These are phyloP conservation scores for Tubosaeta brunneosetosa DNA, from an alignment of 768 basidiomycete genomes.

Conservation along the genomic window DNA sequence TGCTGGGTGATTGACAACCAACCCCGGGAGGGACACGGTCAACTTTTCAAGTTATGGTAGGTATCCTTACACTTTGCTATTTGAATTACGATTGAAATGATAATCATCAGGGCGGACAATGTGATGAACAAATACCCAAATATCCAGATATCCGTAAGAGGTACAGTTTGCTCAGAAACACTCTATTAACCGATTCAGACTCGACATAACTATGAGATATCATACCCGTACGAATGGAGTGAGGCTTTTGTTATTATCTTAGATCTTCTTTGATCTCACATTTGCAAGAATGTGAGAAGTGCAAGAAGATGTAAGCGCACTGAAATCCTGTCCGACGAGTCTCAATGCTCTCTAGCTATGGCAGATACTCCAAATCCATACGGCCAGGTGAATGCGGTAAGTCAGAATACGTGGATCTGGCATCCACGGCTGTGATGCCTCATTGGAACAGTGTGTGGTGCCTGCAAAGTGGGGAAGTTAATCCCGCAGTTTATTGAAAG, in stretches of 20 bases:
- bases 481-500: conserved; percentile 50
- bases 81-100: not conserved
- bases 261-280: conserved; percentile 1
- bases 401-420: conserved; percentile 19
- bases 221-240: conserved; percentile 73
- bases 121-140: conserved; percentile 68
- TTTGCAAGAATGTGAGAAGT: conserved; percentile 55
- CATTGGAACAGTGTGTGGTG: conserved; percentile 52
- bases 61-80: conserved; percentile 10
- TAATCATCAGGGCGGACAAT: conserved; percentile 48
- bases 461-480: conserved; percentile 57
- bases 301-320: conserved; percentile 52
- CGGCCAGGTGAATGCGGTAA: conserved; percentile 57
- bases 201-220: conserved; percentile 71
- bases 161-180: conserved; percentile 2
- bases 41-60: conserved; percentile 68
- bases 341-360: conserved; percentile 46
- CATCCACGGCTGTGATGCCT: not conserved
- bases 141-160: conserved; percentile 65
- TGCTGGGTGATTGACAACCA: conserved; percentile 75
- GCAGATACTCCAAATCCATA: conserved; percentile 71
- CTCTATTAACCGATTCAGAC: conserved; percentile 39
- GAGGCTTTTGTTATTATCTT: conserved; percentile 20
- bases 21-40: conserved; percentile 70
- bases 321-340: not conserved